phyloP scores from a whole-genome alignment of 2,329 filamentous ascomycete genomes.

The Ustulina deusta region DNA sequence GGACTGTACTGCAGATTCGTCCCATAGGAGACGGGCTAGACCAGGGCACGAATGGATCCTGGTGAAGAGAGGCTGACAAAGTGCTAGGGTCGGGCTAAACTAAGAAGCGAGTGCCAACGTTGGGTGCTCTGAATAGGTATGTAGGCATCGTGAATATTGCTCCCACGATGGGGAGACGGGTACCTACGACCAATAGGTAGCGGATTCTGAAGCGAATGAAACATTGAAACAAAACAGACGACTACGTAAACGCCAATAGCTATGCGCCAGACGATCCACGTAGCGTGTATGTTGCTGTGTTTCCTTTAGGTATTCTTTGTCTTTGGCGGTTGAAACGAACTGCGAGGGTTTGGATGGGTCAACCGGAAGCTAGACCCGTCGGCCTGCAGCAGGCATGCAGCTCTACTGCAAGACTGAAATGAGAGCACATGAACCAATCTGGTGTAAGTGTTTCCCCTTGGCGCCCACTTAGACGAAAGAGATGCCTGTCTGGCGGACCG shows the following conservation, averaged over 20 bases:
- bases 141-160: slow-evolving; percentile 27
- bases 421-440: slow-evolving; percentile 33
- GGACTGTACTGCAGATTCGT: slow-evolving; percentile 18
- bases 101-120: slow-evolving; percentile 22
- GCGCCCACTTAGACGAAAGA: slow-evolving; percentile 11
- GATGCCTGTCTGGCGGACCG: neutral
- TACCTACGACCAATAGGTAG: slow-evolving; percentile 8
- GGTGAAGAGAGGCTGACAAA: slow-evolving; percentile 40
- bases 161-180: slow-evolving; percentile 10
- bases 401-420: slow-evolving; percentile 49
- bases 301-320: slow-evolving; percentile 28
- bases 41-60: slow-evolving; percentile 37
- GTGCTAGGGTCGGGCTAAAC: slow-evolving; percentile 37
- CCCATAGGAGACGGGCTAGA: slow-evolving; percentile 31
- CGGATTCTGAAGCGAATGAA: slow-evolving; percentile 16
- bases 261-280: slow-evolving; percentile 32
- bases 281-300: slow-evolving; percentile 7
- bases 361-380: slow-evolving; percentile 38
- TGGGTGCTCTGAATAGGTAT: neutral
- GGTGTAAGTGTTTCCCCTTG: slow-evolving; percentile 11
- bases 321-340: slow-evolving; percentile 31
- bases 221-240: slow-evolving; percentile 17
- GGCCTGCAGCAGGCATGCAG: slow-evolving; percentile 46
- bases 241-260: slow-evolving; percentile 35
- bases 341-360: slow-evolving; percentile 30